Percentiles rank a stretch among this genome's conserved stretches.
Evolutionary conservation across 352 stramenopile species (phyloP).

Genomic region (Globisporangium echinulatum): DNA sequence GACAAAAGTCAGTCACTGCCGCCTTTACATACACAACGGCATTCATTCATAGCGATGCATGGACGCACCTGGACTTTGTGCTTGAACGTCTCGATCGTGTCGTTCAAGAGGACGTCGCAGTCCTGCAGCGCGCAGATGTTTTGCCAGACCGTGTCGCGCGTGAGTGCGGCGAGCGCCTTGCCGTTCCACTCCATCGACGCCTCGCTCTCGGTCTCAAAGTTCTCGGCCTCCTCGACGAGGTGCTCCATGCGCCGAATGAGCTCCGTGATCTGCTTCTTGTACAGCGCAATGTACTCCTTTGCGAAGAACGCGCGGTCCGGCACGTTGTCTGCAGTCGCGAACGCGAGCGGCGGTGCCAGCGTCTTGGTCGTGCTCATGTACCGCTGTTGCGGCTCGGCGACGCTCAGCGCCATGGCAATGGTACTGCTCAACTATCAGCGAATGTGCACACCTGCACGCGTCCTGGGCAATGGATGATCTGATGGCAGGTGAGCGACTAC

Average conservation of each 20-base stretch:
- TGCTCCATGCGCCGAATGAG: slow-evolving; percentile 49
- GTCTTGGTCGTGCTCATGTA: too few species aligned
- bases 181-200: slow-evolving; percentile 26
- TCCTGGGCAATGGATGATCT: too few species aligned
- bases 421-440: too few species aligned
- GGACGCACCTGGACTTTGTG: slow-evolving; percentile 42
- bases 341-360: slow-evolving; percentile 7
- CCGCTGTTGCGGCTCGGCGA: neutral
- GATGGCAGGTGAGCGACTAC: too few species aligned
- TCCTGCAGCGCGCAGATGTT: slow-evolving; percentile 59
- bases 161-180: slow-evolving; percentile 29
- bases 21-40: neutral
- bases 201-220: slow-evolving; percentile 42
- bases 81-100: slow-evolving; percentile 36
- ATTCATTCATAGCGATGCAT: neutral
- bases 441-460: too few species aligned
- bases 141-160: slow-evolving; percentile 53
- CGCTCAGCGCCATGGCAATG: slow-evolving; percentile 1
- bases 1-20: neutral
- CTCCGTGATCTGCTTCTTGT: slow-evolving; percentile 55
- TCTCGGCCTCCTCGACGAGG: slow-evolving; percentile 53
- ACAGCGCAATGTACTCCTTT: slow-evolving; percentile 43
- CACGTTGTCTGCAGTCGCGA: slow-evolving; percentile 30
- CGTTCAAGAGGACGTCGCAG: slow-evolving; percentile 31
- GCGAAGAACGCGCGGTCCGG: slow-evolving; percentile 49